Evolutionary conservation across 2,329 filamentous ascomycete genomes (phyloP).

Genomic region (Penicillium sp.): DNA sequence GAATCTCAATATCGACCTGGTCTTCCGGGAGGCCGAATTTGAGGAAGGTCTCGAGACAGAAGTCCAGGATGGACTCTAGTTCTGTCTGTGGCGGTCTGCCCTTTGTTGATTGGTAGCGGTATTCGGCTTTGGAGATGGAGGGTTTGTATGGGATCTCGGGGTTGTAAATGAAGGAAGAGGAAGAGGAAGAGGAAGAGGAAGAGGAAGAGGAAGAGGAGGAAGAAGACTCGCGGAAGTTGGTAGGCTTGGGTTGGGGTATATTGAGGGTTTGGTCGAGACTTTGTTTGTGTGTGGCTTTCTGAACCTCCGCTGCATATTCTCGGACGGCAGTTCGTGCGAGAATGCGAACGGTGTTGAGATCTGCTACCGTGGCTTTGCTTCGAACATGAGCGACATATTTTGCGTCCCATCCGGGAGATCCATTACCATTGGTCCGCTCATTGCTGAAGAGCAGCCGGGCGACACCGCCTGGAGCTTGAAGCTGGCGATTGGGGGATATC

Average conservation of each 20-base stretch:
- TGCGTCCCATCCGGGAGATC: constrained; percentile 29
- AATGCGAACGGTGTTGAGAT: constrained; percentile 38
- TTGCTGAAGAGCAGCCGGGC: constrained; percentile 23
- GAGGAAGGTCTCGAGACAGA: constrained; percentile 36
- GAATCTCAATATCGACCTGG: constrained; percentile 37
- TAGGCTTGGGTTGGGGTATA: not conserved
- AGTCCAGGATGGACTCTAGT: constrained; percentile 30
- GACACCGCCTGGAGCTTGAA: constrained; percentile 31
- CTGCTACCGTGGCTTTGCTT: constrained; percentile 33
- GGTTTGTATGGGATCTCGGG: constrained; percentile 3
- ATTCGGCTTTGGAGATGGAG: constrained; percentile 8
- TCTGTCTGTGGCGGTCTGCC: constrained; percentile 19
- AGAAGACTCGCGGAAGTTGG: not conserved
- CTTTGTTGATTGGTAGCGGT: constrained; percentile 6
- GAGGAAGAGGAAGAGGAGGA: not conserved
- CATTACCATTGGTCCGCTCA: constrained; percentile 23
- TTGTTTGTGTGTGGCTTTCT: not conserved
- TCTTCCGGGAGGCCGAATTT: constrained; percentile 27
- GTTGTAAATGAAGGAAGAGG: constrained; percentile 3
- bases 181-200: not conserved
- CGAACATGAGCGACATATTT: constrained; percentile 26
- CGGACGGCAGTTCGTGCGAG: constrained; percentile 36
- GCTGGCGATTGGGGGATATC: constrained; percentile 18
- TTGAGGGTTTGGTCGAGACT: not conserved
- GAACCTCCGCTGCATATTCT: constrained; percentile 25